Percentiles rank a stretch among this genome's conserved stretches.
These are phyloP conservation scores for Boechera stricta DNA, from an alignment of 345 rosid genomes.

Conservation along the genomic window DNA sequence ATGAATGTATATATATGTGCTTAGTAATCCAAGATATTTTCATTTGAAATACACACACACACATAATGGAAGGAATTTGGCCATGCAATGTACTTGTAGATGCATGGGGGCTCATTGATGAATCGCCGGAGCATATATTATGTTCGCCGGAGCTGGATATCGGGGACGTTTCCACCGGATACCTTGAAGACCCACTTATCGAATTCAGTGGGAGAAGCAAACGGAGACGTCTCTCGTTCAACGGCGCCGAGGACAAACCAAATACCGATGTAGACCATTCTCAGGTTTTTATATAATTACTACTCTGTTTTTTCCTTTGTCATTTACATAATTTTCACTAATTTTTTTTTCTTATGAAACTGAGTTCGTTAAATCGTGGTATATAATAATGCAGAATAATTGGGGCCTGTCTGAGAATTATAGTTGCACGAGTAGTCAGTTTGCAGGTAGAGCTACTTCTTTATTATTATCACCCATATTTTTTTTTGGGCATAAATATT, in stretches of 20 bases:
- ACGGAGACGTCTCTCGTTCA: conserved; percentile 61
- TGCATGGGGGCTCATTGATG: conserved; percentile 53
- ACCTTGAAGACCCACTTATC: conserved; percentile 81
- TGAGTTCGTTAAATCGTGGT: conserved; percentile 13
- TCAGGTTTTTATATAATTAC: conserved; percentile 28
- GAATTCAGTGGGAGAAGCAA: conserved; percentile 69
- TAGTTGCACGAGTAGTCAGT: conserved; percentile 56
- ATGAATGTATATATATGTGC: conserved; percentile 7
- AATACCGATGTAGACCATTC: conserved; percentile 25
- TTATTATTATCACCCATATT: neutral
- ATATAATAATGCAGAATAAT: conserved; percentile 53
- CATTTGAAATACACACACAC: neutral
- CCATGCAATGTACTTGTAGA: conserved; percentile 34
- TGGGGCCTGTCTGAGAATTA: conserved; percentile 65
- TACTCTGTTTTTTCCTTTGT: neutral
- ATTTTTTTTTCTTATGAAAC: neutral
- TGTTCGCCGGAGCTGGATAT: conserved; percentile 46
- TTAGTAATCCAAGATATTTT: neutral
- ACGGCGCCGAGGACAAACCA: conserved; percentile 30
- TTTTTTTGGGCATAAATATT: neutral
- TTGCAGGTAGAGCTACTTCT: conserved; percentile 52
- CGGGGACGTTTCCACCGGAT: conserved; percentile 74
- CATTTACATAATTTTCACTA: neutral
- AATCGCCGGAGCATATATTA: conserved; percentile 43
- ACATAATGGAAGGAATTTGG: conserved; percentile 19